A percentile compares a stretch with the other conserved stretches of the same genome.
phyloP scores from a whole-genome alignment of 169 alveolate species.

The Cryptosporidium sp. region DNA sequence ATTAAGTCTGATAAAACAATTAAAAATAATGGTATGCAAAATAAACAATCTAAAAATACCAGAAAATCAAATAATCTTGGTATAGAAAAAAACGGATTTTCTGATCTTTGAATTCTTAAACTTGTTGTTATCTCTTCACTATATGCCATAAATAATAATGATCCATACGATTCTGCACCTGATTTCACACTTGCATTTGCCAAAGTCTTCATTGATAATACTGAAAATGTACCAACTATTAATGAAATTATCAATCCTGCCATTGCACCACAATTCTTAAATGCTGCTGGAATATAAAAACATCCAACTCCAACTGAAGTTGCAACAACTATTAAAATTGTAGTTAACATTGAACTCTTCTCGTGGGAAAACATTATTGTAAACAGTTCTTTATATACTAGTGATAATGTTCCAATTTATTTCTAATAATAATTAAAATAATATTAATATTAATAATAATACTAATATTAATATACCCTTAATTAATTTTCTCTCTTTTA shows the following conservation, averaged over 20 bases:
- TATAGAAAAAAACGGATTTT: constrained; percentile 35
- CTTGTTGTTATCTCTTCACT: constrained; percentile 37
- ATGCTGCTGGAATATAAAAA: constrained; percentile 48
- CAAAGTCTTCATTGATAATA: constrained; percentile 41
- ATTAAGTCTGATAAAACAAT: constrained; percentile 51
- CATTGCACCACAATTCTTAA: constrained; percentile 38
- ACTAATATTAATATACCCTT: not conserved
- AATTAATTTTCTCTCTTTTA: not conserved
- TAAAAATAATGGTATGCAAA: constrained; percentile 58
- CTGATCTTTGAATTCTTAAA: not conserved
- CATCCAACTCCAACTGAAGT: constrained; percentile 66
- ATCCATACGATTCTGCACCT: constrained; percentile 66
- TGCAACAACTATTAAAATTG: constrained; percentile 14
- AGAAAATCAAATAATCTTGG: constrained; percentile 63
- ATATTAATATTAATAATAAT: not conserved
- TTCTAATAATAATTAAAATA: not conserved
- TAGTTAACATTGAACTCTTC: constrained; percentile 15
- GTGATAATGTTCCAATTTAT: not conserved
- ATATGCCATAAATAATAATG: constrained; percentile 46
- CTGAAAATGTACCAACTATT: constrained; percentile 56
- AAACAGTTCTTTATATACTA: not conserved
- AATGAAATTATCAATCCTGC: constrained; percentile 32
- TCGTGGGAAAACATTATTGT: constrained; percentile 10
- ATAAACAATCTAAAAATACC: constrained; percentile 61
- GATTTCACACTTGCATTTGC: constrained; percentile 47